phyloP scores from a whole-genome alignment of 2,329 filamentous ascomycete species.

The Claviceps paspali region DNA sequence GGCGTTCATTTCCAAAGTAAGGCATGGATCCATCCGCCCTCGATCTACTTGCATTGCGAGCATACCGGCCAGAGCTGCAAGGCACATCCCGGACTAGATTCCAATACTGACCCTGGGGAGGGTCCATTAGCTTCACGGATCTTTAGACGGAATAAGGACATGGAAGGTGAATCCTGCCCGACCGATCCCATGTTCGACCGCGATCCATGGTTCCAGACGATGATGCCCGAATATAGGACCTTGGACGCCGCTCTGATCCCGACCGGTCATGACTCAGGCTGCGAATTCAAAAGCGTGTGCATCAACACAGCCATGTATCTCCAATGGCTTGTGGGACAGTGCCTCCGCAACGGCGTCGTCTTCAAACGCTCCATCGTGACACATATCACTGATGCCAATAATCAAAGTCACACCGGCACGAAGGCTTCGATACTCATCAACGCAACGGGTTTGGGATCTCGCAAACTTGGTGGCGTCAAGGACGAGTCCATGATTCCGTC shows the following conservation, averaged over 20 bases:
- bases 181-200: conserved; percentile 44
- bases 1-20: conserved; percentile 65
- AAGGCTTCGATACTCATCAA: conserved; percentile 63
- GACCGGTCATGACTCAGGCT: conserved; percentile 53
- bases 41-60: not conserved
- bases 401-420: conserved; percentile 34
- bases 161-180: conserved; percentile 27
- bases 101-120: not conserved
- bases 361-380: conserved; percentile 46
- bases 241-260: conserved; percentile 44
- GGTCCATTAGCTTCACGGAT: conserved; percentile 29
- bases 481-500: conserved; percentile 60
- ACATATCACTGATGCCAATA: conserved; percentile 57
- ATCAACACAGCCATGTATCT: conserved; percentile 86
- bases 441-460: conserved; percentile 65
- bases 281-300: conserved; percentile 69
- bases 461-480: conserved; percentile 64
- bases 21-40: conserved; percentile 1
- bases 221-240: conserved; percentile 55
- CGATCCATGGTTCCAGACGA: conserved; percentile 59
- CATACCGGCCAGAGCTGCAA: not conserved
- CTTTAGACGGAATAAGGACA: conserved; percentile 47
- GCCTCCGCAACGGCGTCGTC: conserved; percentile 54
- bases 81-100: not conserved
- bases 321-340: conserved; percentile 70